These are phyloP conservation scores for Hansenula lynferdii DNA, from an alignment of 1,139 yeast species.

Conservation along the genomic window DNA sequence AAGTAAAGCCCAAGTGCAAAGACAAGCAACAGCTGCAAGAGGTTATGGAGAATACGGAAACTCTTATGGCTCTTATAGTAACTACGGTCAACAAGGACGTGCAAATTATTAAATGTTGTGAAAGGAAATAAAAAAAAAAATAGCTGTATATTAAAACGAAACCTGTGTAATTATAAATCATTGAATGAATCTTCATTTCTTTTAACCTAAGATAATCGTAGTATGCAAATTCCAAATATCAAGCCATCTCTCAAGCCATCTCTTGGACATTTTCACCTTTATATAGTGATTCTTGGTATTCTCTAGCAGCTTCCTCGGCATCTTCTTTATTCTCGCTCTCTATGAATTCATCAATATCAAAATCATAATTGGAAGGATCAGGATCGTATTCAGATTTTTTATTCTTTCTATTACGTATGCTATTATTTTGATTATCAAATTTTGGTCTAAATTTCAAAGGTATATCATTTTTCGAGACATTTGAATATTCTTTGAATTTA, in stretches of 20 bases:
- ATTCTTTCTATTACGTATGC: slow-evolving; percentile 16
- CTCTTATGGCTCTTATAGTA: too few relatives aligned
- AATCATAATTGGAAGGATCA: slow-evolving; percentile 21
- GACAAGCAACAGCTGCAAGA: slow-evolving; percentile 2
- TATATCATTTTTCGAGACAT: slow-evolving; percentile 14
- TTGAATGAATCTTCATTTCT: too few relatives aligned
- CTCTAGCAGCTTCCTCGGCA: slow-evolving; percentile 9
- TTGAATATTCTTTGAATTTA: slow-evolving; percentile 10
- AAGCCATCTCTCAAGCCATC: slow-evolving; percentile 7
- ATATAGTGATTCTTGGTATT: slow-evolving; percentile 3
- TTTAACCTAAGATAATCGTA: too few relatives aligned
- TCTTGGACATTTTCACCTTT: slow-evolving; percentile 14
- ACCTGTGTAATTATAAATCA: too few relatives aligned
- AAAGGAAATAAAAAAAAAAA: too few relatives aligned
- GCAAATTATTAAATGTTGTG: too few relatives aligned
- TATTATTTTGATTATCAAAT: neutral
- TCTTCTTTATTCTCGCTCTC: slow-evolving; percentile 15
- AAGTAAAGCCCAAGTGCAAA: slow-evolving; percentile 8
- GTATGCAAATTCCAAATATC: too few relatives aligned
- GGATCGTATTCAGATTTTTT: slow-evolving; percentile 3
- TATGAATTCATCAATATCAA: slow-evolving; percentile 21
- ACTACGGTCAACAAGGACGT: too few relatives aligned
- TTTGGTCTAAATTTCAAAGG: slow-evolving; percentile 19
- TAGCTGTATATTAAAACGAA: too few relatives aligned
- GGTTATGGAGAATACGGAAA: neutral